Conservation (phyloP, 2,329 filamentous ascomycete genomes). For the Hypoxylon sp. region DNA sequence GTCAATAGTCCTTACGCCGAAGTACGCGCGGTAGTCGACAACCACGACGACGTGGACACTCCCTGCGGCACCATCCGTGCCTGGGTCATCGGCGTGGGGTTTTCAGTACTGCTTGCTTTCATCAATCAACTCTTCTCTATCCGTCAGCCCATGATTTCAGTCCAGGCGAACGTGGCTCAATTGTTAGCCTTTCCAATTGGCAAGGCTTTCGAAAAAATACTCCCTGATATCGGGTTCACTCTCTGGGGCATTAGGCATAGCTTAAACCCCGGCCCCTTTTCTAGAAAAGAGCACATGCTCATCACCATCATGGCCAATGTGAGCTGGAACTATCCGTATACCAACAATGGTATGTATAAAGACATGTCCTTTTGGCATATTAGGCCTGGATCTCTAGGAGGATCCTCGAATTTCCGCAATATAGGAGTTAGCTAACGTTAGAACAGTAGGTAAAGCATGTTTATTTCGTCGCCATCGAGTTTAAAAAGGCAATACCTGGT, state of each 20-base stretch:
- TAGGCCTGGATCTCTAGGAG: no score
- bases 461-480: no score
- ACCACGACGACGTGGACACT: slow-evolving; percentile 65
- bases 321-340: slow-evolving; percentile 64
- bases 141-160: slow-evolving; percentile 67
- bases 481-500: no score
- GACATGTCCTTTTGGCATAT: no score
- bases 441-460: no score
- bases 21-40: slow-evolving; percentile 65
- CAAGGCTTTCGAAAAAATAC: slow-evolving; percentile 63
- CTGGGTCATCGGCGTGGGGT: slow-evolving; percentile 68
- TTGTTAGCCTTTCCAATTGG: slow-evolving; percentile 70
- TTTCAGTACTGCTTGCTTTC: slow-evolving; percentile 64
- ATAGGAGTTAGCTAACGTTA: no score
- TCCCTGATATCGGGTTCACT: slow-evolving; percentile 67
- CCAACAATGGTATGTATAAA: slow-evolving; percentile 41
- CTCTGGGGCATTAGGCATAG: slow-evolving; percentile 57
- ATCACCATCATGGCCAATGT: slow-evolving; percentile 75
- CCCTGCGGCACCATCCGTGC: slow-evolving; percentile 69
- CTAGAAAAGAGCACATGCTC: slow-evolving; percentile 72
- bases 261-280: slow-evolving; percentile 60
- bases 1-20: slow-evolving; percentile 59
- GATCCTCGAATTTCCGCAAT: no score
- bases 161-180: slow-evolving; percentile 70
- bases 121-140: slow-evolving; percentile 72